These are phyloP conservation scores for Drosera spatulata DNA, from an alignment of 179 eudicot species.

Conservation along the genomic window DNA sequence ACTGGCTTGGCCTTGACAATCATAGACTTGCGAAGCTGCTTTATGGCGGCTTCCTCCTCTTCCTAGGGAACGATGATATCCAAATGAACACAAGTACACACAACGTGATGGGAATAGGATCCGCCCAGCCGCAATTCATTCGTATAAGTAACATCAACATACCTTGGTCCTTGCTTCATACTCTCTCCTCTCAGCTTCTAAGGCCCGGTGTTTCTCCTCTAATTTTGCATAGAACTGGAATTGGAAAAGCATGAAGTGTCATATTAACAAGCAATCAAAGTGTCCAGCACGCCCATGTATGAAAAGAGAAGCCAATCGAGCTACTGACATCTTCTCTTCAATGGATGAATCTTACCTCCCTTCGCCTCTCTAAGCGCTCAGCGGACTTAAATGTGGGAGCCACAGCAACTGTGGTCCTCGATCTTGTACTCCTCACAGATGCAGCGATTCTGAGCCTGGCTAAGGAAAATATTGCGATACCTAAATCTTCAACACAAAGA, in stretches of 20 bases:
- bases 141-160: constrained; percentile 6
- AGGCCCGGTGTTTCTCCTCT: constrained; percentile 83
- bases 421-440: constrained; percentile 49
- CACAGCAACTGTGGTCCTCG: constrained; percentile 60
- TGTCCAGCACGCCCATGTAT: neutral
- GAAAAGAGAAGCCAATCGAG: neutral
- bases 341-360: constrained; percentile 42
- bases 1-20: constrained; percentile 73
- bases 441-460: constrained; percentile 42
- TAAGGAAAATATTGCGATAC: constrained; percentile 24
- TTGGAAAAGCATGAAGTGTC: constrained; percentile 3
- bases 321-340: neutral
- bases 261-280: neutral
- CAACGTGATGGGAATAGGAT: neutral
- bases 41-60: constrained; percentile 70
- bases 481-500: neutral
- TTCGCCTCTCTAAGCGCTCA: constrained; percentile 56
- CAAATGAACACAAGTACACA: too few relatives aligned
- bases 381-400: constrained; percentile 54
- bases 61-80: constrained; percentile 30
- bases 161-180: constrained; percentile 85
- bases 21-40: constrained; percentile 71
- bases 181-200: constrained; percentile 74
- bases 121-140: neutral
- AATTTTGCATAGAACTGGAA: constrained; percentile 65